Percentiles rank a stretch among this genome's conserved stretches.
Evolutionary conservation across 164 flowering plant species (phyloP).

Genomic region (Chloranthus sessilifolius): DNA sequence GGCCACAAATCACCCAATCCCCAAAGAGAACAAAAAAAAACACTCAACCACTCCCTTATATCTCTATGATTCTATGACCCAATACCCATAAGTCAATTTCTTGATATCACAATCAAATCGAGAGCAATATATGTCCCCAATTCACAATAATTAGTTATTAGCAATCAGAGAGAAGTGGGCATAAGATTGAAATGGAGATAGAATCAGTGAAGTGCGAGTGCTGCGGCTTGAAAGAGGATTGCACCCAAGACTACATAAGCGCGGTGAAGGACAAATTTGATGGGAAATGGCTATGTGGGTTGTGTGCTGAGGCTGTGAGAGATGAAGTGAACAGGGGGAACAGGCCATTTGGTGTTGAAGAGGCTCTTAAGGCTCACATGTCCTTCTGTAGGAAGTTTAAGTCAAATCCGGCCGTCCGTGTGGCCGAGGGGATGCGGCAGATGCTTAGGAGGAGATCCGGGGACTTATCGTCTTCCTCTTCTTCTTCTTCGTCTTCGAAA

Average conservation of each 20-base stretch:
- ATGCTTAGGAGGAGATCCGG: slow-evolving; percentile 71
- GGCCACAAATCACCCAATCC: not conserved
- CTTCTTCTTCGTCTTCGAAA: slow-evolving; percentile 32
- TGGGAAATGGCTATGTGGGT: slow-evolving; percentile 92
- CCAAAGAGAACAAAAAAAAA: slow-evolving; percentile 4
- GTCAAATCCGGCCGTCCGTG: slow-evolving; percentile 60
- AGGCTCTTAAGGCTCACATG: slow-evolving; percentile 77
- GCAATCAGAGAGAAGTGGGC: not conserved
- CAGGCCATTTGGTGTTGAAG: slow-evolving; percentile 36
- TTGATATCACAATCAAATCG: not conserved
- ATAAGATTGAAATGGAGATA: slow-evolving; percentile 48
- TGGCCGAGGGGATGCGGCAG: slow-evolving; percentile 77
- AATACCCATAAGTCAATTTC: too few species aligned
- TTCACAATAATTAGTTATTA: not conserved
- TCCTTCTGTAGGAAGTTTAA: slow-evolving; percentile 60
- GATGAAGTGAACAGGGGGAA: slow-evolving; percentile 58
- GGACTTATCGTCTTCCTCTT: slow-evolving; percentile 24
- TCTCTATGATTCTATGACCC: too few species aligned
- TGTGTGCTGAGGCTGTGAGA: slow-evolving; percentile 87
- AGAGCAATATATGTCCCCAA: not conserved
- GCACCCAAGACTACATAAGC: slow-evolving; percentile 81
- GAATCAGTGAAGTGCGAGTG: slow-evolving; percentile 86
- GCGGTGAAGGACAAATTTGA: slow-evolving; percentile 66
- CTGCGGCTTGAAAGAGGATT: slow-evolving; percentile 88
- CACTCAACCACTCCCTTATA: not conserved